Percentiles rank a stretch among this genome's conserved stretches.
Conservation (phyloP, 176 grass and related monocot species). For the Thalia dealbata region DNA sequence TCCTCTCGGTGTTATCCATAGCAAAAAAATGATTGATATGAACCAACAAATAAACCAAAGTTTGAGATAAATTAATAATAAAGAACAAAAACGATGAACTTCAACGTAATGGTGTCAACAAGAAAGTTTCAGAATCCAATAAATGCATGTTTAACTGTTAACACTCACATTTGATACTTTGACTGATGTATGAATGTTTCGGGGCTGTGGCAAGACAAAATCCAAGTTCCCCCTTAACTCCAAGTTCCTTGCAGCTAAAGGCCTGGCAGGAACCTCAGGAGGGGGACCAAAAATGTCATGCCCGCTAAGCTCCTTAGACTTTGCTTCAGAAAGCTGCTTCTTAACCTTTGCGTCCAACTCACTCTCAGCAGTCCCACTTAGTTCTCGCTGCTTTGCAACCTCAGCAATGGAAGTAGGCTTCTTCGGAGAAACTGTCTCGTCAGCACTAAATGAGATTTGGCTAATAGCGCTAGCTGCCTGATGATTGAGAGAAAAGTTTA, state of each 20-base stretch:
- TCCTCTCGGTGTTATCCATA: no score
- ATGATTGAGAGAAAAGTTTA: conserved; percentile 30
- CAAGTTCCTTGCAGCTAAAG: conserved; percentile 61
- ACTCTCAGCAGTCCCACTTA: conserved; percentile 58
- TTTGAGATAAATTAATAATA: not conserved
- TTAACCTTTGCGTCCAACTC: conserved; percentile 55
- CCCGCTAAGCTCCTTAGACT: conserved; percentile 73
- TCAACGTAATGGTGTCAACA: not conserved
- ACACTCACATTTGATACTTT: conserved; percentile 82
- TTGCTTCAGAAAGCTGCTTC: conserved; percentile 78
- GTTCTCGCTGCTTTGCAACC: conserved; percentile 84
- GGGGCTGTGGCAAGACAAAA: conserved; percentile 46
- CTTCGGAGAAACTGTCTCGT: conserved; percentile 76
- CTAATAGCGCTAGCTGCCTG: conserved; percentile 69
- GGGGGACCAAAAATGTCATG: conserved; percentile 84
- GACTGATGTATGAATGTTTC: conserved; percentile 65
- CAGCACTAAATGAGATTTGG: conserved; percentile 78
- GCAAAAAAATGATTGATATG: not conserved
- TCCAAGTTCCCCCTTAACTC: conserved; percentile 73
- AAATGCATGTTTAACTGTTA: not conserved
- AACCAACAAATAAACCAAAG: not conserved
- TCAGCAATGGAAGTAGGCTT: conserved; percentile 69
- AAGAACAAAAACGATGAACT: not conserved
- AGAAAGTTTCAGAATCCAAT: not conserved
- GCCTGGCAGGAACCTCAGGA: conserved; percentile 46